Evolutionary conservation across 2,329 filamentous ascomycete genomes (phyloP), one percentile per base, ranked within the genome.

Genomic region (Metarhizium sp.): DNA sequence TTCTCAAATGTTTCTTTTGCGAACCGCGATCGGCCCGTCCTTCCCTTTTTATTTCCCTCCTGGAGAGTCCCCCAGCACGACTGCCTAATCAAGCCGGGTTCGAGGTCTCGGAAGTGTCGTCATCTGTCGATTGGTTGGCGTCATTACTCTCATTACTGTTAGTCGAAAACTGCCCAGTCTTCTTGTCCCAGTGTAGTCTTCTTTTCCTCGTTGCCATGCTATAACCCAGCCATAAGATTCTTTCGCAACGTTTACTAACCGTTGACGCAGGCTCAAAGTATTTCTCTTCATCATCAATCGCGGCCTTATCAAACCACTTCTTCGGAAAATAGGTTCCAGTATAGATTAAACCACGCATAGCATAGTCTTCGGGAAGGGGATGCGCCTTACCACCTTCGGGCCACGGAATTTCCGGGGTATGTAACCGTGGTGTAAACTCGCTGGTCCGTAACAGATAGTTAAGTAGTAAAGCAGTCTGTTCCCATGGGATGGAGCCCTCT

Each of bases 321-420:
- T 67, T 55, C 0, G 84, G 83, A 53, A 80, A 84, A 55, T 85
- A 85, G 11, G 74, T 72, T 2, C 82, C 75, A 0, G 77, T 73
- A 73, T 82, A 88, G 2, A 83, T 66, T 1, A 88, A 70, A 0
- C 87, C 87, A 1, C 84, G 75, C 55, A 89, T 76, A 0, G 80
- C 75, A 59, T 82, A 88, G 58, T 91, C 87, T 51, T 90, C 87
- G 0, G 85, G 84, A 0, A 90, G 66, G 0, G 86, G 85, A 1
- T 77, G 74, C 0, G 75, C 66, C 2, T 69, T 69, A 36, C 73
- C 68, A 45, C 71, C 72, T 2, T 73, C 73, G 2, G 72, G 71
- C 1, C 69, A 64, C 0, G 80, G 79, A 56, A 87, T 84, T 0
- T 69, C 63, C 1, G 64, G 66, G 32, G 63, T 71, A 36, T 71